Evolutionary conservation across 768 basidiomycete species (phyloP), one percentile per base, ranked within the genome.

Genomic region (Lentinus tigrinus): DNA sequence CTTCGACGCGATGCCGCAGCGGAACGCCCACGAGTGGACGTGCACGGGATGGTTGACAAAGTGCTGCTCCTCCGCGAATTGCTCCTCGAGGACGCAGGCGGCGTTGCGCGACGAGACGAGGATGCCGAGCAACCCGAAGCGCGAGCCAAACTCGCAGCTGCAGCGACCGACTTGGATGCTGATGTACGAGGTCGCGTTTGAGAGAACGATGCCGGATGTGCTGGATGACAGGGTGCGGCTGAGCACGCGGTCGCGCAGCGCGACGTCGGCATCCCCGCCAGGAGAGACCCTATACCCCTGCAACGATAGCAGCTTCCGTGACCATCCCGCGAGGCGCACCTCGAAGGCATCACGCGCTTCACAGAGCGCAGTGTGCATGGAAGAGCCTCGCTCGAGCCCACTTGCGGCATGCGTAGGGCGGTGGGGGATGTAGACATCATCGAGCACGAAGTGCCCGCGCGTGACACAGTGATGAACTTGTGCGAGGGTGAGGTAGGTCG

Each of bases 1-100:
- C 37, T 54, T 49, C 14, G 54, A 46, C 4, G 58, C 58, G 1
- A 54, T 23, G 1, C 53, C 58, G 44, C 54, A 36, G 27, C 49
- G 27, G 19, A 60, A 60, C n/a, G 58, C 42, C 58, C 58, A 60
- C 2, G 58, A 60, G 13, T 44, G 54, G 27, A 60, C 27, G 37
- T 60, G 58, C 17, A 43, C 19, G 27, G 54, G 49, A 26, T 60
- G 38, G 14, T 60, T 36, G 4, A 38, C 9, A 37, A 23, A 31
- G 54, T 14, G 47, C 34, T 21, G 40, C 3, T 49, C 48, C 2
- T 27, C 11, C 31, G 31, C 7, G 24, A n/a, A 24, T 16, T 19
- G 21, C 3, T 24, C 10, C 17, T 27, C 47, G 39, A 42, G 26
- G 38, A n/a, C 5, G 43, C 42, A 36, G 14, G 24, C 13, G 37